These are phyloP conservation scores for Myxozyma neotropica DNA, from an alignment of 805 yeast species.

Conservation along the genomic window DNA sequence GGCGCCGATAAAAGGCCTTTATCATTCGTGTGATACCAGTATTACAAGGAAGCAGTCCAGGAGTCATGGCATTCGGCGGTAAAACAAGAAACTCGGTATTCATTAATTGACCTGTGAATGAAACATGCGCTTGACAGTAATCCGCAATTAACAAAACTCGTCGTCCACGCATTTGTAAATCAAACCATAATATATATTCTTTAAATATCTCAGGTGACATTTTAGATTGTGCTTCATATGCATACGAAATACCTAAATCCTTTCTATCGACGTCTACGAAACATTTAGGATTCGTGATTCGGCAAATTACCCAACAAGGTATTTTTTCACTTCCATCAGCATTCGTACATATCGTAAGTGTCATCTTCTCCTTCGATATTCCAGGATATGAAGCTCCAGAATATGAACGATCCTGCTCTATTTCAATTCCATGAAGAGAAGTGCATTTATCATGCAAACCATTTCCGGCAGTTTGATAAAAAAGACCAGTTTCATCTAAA, in stretches of 20 bases:
- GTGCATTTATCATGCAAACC: background rate
- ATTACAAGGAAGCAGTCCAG: conserved; percentile 22
- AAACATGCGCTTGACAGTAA: conserved; percentile 22
- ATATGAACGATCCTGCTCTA: background rate
- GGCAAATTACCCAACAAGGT: conserved; percentile 27
- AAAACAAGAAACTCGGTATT: conserved; percentile 25
- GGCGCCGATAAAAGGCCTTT: conserved; percentile 26
- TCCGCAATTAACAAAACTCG: conserved; percentile 28
- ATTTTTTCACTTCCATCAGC: conserved; percentile 29
- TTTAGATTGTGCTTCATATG: conserved; percentile 12
- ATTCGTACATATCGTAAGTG: conserved; percentile 21
- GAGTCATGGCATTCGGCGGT: conserved; percentile 18
- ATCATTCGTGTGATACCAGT: conserved; percentile 23
- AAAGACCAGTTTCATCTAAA: conserved; percentile 26
- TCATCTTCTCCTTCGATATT: conserved; percentile 12
- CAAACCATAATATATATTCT: conserved; percentile 31
- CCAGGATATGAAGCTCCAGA: conserved; percentile 4
- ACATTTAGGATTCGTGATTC: conserved; percentile 15
- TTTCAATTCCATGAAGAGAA: background rate
- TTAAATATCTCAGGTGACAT: conserved; percentile 21
- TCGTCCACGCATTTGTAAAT: conserved; percentile 25
- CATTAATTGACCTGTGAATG: conserved; percentile 3
- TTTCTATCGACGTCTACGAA: conserved; percentile 22
- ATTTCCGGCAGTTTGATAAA: conserved; percentile 20
- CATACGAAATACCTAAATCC: conserved; percentile 17